These are phyloP conservation scores for Cryptosporidium felis DNA, from an alignment of 169 alveolate species.

Conservation along the genomic window DNA sequence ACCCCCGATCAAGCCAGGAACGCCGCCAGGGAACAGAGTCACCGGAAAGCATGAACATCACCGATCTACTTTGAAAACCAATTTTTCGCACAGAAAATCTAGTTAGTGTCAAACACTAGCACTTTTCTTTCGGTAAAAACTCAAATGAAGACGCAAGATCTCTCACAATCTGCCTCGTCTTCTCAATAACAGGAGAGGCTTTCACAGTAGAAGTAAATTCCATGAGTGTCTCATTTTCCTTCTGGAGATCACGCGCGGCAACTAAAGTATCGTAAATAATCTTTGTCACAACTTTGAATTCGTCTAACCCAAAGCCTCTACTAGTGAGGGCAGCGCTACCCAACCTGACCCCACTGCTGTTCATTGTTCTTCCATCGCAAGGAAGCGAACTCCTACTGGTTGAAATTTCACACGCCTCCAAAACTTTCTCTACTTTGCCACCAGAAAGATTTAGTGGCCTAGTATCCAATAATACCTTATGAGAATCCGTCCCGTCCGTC, in stretches of 20 bases:
- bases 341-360: constrained; percentile 81
- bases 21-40: constrained; percentile 6
- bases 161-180: not conserved
- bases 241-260: constrained; percentile 72
- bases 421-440: constrained; percentile 78
- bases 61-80: not conserved
- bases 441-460: constrained; percentile 74
- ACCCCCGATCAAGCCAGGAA: not conserved
- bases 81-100: not conserved
- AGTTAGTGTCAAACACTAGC: not conserved
- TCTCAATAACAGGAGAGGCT: not conserved
- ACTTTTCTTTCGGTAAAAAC: not conserved
- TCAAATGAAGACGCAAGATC: constrained; percentile 21
- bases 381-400: constrained; percentile 84
- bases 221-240: constrained; percentile 53
- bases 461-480: constrained; percentile 75
- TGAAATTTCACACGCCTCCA: constrained; percentile 78
- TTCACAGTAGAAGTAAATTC: constrained; percentile 3
- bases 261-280: constrained; percentile 72
- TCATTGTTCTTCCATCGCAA: constrained; percentile 82
- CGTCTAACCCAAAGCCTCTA: constrained; percentile 79
- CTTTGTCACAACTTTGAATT: constrained; percentile 77
- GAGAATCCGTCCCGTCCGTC: constrained; percentile 84
- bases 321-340: constrained; percentile 86
- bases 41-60: constrained; percentile 21